A percentile compares a stretch with the other conserved stretches of the same genome.
phyloP scores from a whole-genome alignment of 163 green algal species.

The Chlamydomonas reinhardtii region DNA sequence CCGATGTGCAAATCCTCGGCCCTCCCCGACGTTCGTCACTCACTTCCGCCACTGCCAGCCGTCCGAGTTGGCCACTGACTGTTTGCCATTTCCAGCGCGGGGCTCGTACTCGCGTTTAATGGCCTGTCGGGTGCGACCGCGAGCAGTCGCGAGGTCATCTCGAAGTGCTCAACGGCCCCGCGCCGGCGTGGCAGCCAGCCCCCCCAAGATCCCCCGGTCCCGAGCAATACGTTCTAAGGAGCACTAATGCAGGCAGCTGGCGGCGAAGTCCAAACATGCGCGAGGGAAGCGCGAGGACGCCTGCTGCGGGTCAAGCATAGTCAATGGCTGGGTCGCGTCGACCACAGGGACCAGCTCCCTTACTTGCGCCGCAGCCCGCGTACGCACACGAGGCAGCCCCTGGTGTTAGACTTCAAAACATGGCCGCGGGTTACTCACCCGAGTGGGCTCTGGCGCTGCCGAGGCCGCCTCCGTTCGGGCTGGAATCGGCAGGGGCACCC shows the following conservation, averaged over 20 bases:
- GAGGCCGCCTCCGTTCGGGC: conserved; percentile 35
- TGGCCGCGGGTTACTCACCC: conserved; percentile 5
- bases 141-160: conserved; percentile 9
- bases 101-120: conserved; percentile 43
- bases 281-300: neutral
- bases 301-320: neutral
- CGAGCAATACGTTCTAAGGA: no score
- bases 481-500: conserved; percentile 32
- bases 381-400: no score
- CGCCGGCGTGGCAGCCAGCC: neutral
- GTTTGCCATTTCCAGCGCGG: conserved; percentile 52
- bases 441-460: conserved; percentile 1
- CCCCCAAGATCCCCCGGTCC: no score
- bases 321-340: no score
- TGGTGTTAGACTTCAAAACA: no score
- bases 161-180: conserved; percentile 42
- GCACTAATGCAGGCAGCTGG: no score
- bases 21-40: neutral
- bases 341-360: neutral
- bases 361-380: neutral
- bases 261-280: neutral
- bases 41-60: conserved; percentile 72
- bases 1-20: no score
- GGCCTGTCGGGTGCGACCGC: neutral
- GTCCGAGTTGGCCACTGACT: conserved; percentile 67